Evolutionary conservation across 345 rosid species (phyloP).

Genomic region (Syzygium oleosum): DNA sequence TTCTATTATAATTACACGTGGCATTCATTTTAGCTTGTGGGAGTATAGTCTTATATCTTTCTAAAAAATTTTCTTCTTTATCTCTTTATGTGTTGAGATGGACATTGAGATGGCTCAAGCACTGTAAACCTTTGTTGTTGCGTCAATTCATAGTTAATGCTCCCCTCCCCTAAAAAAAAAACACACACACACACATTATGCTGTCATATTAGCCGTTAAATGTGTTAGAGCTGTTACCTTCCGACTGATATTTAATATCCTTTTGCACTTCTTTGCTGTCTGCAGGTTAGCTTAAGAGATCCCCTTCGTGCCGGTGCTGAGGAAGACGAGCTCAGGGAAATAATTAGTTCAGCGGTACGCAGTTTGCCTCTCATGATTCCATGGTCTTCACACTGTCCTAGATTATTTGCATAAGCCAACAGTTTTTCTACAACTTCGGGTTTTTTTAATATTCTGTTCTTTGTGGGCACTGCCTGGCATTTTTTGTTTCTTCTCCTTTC

Average conservation of each 20-base stretch:
- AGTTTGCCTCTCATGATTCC: slow-evolving; percentile 1
- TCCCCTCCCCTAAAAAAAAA: neutral
- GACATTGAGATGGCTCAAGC: neutral
- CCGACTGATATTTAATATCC: neutral
- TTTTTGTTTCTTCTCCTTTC: neutral
- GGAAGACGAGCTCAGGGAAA: slow-evolving; percentile 60
- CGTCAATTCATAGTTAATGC: neutral
- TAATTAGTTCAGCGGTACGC: slow-evolving; percentile 87
- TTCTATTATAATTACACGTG: neutral
- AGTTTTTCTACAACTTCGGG: neutral
- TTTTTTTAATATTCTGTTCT: neutral
- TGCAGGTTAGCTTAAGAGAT: slow-evolving; percentile 90
- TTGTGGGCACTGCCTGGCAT: neutral
- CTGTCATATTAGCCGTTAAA: neutral
- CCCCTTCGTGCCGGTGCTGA: slow-evolving; percentile 75
- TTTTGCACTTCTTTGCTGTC: slow-evolving; percentile 3
- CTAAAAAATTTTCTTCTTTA: neutral
- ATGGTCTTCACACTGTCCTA: neutral
- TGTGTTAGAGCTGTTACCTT: neutral
- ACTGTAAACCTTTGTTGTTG: neutral
- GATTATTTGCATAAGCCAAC: neutral
- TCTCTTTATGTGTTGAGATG: neutral
- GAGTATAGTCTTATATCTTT: neutral
- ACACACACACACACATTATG: neutral
- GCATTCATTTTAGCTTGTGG: neutral